These are phyloP conservation scores for Populus tomentosa DNA, from an alignment of 441 rosid genomes.

Conservation along the genomic window DNA sequence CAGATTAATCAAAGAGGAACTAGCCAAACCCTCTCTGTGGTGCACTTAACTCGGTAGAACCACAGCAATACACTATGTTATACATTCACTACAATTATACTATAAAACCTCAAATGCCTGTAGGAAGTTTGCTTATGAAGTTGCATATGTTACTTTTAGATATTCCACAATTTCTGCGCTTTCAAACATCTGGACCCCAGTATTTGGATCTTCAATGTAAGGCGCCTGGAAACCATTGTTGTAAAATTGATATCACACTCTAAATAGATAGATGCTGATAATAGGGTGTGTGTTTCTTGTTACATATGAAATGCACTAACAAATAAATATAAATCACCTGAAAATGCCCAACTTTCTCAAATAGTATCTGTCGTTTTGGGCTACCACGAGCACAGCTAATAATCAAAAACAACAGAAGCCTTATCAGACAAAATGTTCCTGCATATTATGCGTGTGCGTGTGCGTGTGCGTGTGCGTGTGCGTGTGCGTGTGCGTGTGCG, in stretches of 20 bases:
- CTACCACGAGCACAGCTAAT: constrained; percentile 91
- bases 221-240: constrained; percentile 42
- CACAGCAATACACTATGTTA: neutral
- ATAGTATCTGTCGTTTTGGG: constrained; percentile 64
- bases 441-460: neutral
- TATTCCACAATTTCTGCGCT: constrained; percentile 72
- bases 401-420: constrained; percentile 2
- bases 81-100: neutral
- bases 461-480: neutral
- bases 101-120: neutral
- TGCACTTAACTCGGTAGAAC: neutral
- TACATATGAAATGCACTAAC: neutral
- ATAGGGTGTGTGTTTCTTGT: too few relatives aligned
- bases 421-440: neutral
- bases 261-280: neutral
- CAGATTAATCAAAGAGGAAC: neutral
- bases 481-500: neutral
- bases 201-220: constrained; percentile 62
- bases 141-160: constrained; percentile 62
- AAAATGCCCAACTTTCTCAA: constrained; percentile 60
- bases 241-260: neutral
- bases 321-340: constrained; percentile 43
- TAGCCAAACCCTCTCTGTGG: neutral
- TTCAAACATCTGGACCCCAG: constrained; percentile 69
- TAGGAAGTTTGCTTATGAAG: constrained; percentile 12